Evolutionary conservation across 441 rosid species (phyloP).

Genomic region (Adansonia rubrostipa): DNA sequence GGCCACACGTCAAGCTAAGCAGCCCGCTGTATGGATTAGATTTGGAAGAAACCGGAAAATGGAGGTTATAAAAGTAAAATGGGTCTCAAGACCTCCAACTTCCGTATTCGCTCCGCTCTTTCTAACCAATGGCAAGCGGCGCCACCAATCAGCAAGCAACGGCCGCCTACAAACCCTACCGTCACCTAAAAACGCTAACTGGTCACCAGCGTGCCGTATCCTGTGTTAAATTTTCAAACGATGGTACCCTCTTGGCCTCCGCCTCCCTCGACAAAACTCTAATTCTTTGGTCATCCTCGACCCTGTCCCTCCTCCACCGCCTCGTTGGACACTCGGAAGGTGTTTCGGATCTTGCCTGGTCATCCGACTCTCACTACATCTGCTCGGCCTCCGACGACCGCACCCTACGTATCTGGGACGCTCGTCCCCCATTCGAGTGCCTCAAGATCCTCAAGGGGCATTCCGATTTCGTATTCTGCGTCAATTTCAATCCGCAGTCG

Average conservation of each 20-base stretch:
- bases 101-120: neutral
- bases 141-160: slow-evolving; percentile 38
- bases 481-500: slow-evolving; percentile 87
- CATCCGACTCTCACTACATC: slow-evolving; percentile 88
- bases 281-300: slow-evolving; percentile 74
- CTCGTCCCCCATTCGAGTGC: slow-evolving; percentile 80
- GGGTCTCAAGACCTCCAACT: neutral
- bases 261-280: slow-evolving; percentile 89
- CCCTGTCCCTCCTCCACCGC: slow-evolving; percentile 61
- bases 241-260: slow-evolving; percentile 81
- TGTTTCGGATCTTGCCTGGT: slow-evolving; percentile 89
- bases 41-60: no score
- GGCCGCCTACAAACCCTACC: slow-evolving; percentile 61
- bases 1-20: no score
- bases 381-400: slow-evolving; percentile 95
- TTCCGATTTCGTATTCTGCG: slow-evolving; percentile 78
- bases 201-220: slow-evolving; percentile 74
- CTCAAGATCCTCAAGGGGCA: slow-evolving; percentile 84
- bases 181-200: slow-evolving; percentile 58
- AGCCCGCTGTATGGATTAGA: no score
- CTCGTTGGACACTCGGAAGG: slow-evolving; percentile 81
- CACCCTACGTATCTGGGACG: slow-evolving; percentile 90
- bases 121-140: slow-evolving; percentile 26
- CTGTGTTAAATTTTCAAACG: slow-evolving; percentile 87
- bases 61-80: no score